Base-by-base conservation (phyloP, 106 monocot species). In the Platanthera guangdongensis region DNA sequence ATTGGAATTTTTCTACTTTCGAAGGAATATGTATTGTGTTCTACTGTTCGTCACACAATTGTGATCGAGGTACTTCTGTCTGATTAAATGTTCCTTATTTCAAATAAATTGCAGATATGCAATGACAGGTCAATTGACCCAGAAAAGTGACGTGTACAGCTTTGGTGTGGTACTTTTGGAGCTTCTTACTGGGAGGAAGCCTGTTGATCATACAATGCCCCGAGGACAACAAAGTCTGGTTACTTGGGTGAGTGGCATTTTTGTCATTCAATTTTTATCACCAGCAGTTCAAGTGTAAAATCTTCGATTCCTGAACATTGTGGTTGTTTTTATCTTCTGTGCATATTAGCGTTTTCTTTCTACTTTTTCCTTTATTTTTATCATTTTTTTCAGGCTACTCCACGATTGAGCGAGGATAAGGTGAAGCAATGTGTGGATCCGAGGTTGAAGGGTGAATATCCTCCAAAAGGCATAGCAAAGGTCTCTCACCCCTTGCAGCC, bases 401-500 rank as follows among this genome's bases (percentile, higher is more conserved):
- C 87, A 72, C 83, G 87, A 30, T 81, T 79, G 71, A 87, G 81
- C 18, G 82, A 86, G 57, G 86, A 86, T 63, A 86, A 86, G 64
- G 86, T 86, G 5, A 86, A 86, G 67, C 84, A 84, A 60, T 84
- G 87, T 69, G 76, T 84, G 0, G 87, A 87, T 74, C 87, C 84
- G 25, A 84, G 79, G 49, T 73, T 87, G 51, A 84, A 84, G 30
- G 84, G 87, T 10, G 84, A 87, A 51, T 87, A 87, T 73, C 84
- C 87, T 10, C 71, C 78, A 18, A 78, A 78, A 78, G 78, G 78
- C 21, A 50, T 78, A 39, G 78, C 78, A 54, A 78, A 78, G 77
- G 77, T 77, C 76, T 55, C 30, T 55, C 14, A 45, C 39, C 14
- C 28, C 5, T 8, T 52, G 39, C 39, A 39, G 39, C 3, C 39